phyloP scores from a whole-genome alignment of 352 stramenopile species.

The Phytophthora citrophthora region DNA sequence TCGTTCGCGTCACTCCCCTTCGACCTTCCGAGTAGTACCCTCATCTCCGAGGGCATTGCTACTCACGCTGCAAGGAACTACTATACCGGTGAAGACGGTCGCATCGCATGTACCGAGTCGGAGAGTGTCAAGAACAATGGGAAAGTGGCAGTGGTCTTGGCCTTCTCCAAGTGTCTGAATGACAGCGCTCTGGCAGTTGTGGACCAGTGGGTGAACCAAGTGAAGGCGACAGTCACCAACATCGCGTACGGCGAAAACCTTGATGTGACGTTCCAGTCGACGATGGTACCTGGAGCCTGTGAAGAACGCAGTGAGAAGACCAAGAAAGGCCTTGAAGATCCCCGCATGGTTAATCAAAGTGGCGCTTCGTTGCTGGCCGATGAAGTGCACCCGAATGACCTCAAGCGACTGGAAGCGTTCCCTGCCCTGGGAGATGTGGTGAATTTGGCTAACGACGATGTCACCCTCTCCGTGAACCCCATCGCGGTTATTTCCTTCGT shows the following conservation, averaged over 20 bases:
- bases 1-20: conserved; percentile 26
- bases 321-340: conserved; percentile 22
- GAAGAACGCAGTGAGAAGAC: conserved; percentile 37
- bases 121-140: conserved; percentile 10
- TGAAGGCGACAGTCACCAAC: conserved; percentile 18
- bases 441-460: conserved; percentile 14
- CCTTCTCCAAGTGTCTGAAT: conserved; percentile 71
- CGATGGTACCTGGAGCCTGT: conserved; percentile 51
- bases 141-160: conserved; percentile 50
- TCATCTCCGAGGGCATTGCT: conserved; percentile 23
- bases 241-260: background rate
- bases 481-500: conserved; percentile 55
- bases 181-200: conserved; percentile 44
- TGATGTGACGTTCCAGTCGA: conserved; percentile 42
- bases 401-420: conserved; percentile 47
- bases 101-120: conserved; percentile 27
- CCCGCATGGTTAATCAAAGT: conserved; percentile 19
- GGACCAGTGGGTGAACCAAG: conserved; percentile 54
- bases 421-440: conserved; percentile 39
- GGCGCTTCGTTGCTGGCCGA: conserved; percentile 10
- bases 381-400: conserved; percentile 25
- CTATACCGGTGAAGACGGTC: conserved; percentile 6
- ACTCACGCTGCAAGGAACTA: conserved; percentile 11
- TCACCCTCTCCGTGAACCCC: conserved; percentile 4
- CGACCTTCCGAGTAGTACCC: conserved; percentile 21